Evolutionary conservation across 2,329 filamentous ascomycete species (phyloP).

Genomic region (Talaromyces sp.): DNA sequence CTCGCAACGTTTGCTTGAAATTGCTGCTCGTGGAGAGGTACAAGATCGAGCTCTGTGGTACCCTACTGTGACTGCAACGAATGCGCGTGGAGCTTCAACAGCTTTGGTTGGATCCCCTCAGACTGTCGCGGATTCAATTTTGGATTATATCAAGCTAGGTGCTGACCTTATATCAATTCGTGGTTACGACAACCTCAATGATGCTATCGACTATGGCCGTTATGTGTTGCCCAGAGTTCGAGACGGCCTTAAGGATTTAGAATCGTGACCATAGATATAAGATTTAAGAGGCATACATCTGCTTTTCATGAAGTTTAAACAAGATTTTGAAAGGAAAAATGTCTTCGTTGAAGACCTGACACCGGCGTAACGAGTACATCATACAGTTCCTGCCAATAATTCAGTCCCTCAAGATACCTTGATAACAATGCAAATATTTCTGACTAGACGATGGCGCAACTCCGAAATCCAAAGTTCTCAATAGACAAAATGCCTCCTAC

Average conservation of each 20-base stretch:
- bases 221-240: conserved; percentile 54
- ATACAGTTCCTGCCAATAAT: no score
- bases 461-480: no score
- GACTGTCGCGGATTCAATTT: conserved; percentile 53
- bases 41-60: conserved; percentile 64
- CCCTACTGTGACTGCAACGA: conserved; percentile 60
- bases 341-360: no score
- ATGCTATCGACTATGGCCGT: conserved; percentile 58
- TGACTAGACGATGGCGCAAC: no score
- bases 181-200: conserved; percentile 60
- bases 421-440: no score
- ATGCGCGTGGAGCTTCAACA: conserved; percentile 58
- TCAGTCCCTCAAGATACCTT: no score
- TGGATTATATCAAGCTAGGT: conserved; percentile 58
- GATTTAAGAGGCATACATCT: neutral
- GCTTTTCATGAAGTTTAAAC: no score
- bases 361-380: no score
- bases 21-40: conserved; percentile 52
- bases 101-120: conserved; percentile 56
- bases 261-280: neutral
- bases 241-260: neutral
- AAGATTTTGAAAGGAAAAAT: no score
- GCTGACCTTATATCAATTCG: conserved; percentile 59
- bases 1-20: conserved; percentile 57
- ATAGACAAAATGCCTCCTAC: no score